Conservation (phyloP, 345 rosid species). For the Bruguiera parviflora region DNA sequence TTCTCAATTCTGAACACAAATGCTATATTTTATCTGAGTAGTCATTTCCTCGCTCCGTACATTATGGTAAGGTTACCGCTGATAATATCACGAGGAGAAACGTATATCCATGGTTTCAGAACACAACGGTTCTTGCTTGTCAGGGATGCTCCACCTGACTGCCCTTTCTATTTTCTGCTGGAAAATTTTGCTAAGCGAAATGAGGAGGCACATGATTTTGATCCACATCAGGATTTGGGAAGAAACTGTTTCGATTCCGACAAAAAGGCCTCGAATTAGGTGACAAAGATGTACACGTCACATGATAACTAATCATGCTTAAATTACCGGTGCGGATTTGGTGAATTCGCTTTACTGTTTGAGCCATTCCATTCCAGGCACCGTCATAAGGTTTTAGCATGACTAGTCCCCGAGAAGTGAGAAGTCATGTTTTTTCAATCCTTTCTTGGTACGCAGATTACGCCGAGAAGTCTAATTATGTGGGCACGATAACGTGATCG, state of each 20-base stretch:
- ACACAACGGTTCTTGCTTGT: not conserved
- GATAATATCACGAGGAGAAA: no score
- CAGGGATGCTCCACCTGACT: not conserved
- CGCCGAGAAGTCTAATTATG: no score
- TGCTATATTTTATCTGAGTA: not conserved
- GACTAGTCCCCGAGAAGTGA: no score
- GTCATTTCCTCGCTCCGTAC: not conserved
- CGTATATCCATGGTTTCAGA: no score
- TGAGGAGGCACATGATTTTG: slow-evolving; percentile 17
- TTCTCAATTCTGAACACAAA: no score
- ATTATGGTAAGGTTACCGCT: not conserved
- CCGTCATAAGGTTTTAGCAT: not conserved
- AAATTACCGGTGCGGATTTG: slow-evolving; percentile 12
- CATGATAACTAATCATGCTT: slow-evolving; percentile 19
- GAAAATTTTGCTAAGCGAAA: not conserved
- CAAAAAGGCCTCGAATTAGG: not conserved
- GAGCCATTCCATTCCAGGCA: not conserved
- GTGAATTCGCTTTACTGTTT: slow-evolving; percentile 20
- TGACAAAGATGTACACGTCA: slow-evolving; percentile 16
- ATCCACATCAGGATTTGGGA: slow-evolving; percentile 1
- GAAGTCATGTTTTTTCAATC: no score
- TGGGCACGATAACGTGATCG: no score
- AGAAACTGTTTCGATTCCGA: not conserved
- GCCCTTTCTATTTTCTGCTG: not conserved
- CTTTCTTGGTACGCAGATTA: no score